A percentile compares a stretch with the other conserved stretches of the same genome.
These are phyloP conservation scores for Paecilomyces variotii DNA, from an alignment of 2,329 filamentous ascomycete species.

Conservation along the genomic window DNA sequence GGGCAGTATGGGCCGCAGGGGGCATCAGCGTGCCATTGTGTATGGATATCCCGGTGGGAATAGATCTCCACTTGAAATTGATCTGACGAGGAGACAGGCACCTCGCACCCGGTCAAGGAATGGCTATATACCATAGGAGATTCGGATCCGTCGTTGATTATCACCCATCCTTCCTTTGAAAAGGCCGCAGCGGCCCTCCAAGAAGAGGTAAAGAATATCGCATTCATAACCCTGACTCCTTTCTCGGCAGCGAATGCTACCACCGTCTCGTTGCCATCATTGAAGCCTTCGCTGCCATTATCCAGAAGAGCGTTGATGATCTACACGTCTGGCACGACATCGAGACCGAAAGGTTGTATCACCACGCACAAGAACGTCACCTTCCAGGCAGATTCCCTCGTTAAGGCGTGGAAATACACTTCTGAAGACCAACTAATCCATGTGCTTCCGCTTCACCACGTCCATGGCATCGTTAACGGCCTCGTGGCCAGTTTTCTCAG, in stretches of 20 bases:
- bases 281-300: constrained; percentile 19
- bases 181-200: constrained; percentile 24
- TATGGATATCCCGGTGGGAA: constrained; percentile 15
- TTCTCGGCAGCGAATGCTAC: constrained; percentile 10
- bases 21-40: constrained; percentile 38
- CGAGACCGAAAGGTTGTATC: constrained; percentile 36
- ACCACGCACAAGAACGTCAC: constrained; percentile 35
- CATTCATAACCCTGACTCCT: constrained; percentile 23
- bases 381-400: constrained; percentile 21
- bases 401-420: constrained; percentile 34
- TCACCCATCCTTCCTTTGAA: constrained; percentile 32
- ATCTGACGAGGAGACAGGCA: constrained; percentile 19
- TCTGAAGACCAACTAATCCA: constrained; percentile 41
- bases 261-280: constrained; percentile 21
- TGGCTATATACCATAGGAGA: constrained; percentile 35
- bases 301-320: constrained; percentile 33
- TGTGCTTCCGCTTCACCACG: constrained; percentile 44
- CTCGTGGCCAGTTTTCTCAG: constrained; percentile 40
- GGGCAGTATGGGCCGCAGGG: constrained; percentile 38
- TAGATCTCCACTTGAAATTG: constrained; percentile 1
- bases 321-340: constrained; percentile 36
- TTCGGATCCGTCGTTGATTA: constrained; percentile 34
- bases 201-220: constrained; percentile 18
- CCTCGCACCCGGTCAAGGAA: constrained; percentile 34
- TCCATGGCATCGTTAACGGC: constrained; percentile 45